Evolutionary conservation across 352 stramenopile species (phyloP).

Genomic region (Pythium guiyangense): DNA sequence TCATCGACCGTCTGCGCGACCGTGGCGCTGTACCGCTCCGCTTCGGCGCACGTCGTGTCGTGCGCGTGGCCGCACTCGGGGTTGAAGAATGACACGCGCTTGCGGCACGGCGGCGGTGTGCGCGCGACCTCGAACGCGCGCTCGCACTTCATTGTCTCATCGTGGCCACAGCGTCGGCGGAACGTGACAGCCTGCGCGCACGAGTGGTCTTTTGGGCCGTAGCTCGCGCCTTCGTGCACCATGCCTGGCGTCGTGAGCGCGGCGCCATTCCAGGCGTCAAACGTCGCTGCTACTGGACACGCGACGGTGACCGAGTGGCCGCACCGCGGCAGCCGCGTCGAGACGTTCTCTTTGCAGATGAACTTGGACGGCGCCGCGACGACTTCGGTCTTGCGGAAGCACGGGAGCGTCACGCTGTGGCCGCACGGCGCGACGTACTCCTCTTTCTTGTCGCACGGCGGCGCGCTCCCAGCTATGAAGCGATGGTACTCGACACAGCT

Average conservation of each 20-base stretch:
- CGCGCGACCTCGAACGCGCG: conserved; percentile 64
- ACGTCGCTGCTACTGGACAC: conserved; percentile 37
- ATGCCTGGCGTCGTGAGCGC: conserved; percentile 26
- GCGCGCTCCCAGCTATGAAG: conserved; percentile 31
- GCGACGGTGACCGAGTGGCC: conserved; percentile 43
- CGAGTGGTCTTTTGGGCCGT: conserved; percentile 65
- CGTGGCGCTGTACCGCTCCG: conserved; percentile 7
- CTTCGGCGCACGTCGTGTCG: conserved; percentile 48
- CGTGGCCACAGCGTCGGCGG: conserved; percentile 56
- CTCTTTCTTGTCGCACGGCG: conserved; percentile 45
- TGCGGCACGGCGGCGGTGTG: conserved; percentile 34
- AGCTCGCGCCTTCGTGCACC: conserved; percentile 54
- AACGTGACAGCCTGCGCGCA: conserved; percentile 62
- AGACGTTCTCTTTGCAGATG: conserved; percentile 52
- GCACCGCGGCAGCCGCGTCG: conserved; percentile 53
- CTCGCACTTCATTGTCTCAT: conserved; percentile 47
- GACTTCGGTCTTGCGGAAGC: conserved; percentile 45
- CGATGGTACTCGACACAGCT: conserved; percentile 63
- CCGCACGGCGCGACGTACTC: conserved; percentile 63
- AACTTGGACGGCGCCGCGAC: conserved; percentile 21
- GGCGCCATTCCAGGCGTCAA: conserved; percentile 48
- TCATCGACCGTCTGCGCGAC: conserved; percentile 1
- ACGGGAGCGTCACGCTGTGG: conserved; percentile 57
- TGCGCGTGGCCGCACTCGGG: conserved; percentile 68
- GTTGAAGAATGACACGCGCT: conserved; percentile 43